A percentile compares a stretch with the other conserved stretches of the same genome.
phyloP scores from a whole-genome alignment of 257 asterid genomes.

The Penstemon eatonii region DNA sequence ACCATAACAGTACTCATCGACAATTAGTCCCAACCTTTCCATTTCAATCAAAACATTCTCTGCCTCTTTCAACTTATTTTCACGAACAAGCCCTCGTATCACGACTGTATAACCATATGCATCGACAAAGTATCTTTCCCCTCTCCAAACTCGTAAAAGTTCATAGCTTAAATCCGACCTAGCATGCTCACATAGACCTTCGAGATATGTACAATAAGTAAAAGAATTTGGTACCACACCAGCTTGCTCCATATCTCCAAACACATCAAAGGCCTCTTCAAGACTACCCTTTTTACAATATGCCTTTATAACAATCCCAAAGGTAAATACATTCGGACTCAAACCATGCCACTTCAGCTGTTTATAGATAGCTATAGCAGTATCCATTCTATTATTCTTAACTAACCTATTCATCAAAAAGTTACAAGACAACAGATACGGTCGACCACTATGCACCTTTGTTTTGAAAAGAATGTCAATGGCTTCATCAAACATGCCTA shows the following conservation, averaged over 20 bases:
- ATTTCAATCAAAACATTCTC: conserved; percentile 52
- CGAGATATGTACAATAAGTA: conserved; percentile 48
- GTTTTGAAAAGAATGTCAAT: conserved; percentile 43
- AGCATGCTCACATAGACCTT: conserved; percentile 62
- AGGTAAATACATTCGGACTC: conserved; percentile 71
- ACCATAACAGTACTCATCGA: conserved; percentile 42
- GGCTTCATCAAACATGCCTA: conserved; percentile 77
- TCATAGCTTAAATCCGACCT: conserved; percentile 42
- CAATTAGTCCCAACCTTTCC: conserved; percentile 52
- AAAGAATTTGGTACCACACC: conserved; percentile 57
- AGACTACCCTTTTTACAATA: conserved; percentile 48
- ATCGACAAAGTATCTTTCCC: conserved; percentile 36
- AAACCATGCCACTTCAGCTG: conserved; percentile 52
- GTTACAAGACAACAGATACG: conserved; percentile 59
- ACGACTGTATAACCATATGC: conserved; percentile 49
- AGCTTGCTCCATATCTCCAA: conserved; percentile 62
- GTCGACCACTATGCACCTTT: conserved; percentile 44
- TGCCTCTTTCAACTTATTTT: conserved; percentile 56
- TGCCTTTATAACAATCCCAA: conserved; percentile 69
- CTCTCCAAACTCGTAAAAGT: conserved; percentile 38
- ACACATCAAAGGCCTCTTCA: conserved; percentile 53
- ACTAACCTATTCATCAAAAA: conserved; percentile 64
- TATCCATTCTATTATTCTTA: conserved; percentile 48
- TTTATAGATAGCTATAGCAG: conserved; percentile 51
- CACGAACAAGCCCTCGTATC: conserved; percentile 60